Evolutionary conservation across 768 basidiomycete genomes (phyloP), one percentile per base, ranked within the genome.

Genomic region (Saitozyma podzolica): DNA sequence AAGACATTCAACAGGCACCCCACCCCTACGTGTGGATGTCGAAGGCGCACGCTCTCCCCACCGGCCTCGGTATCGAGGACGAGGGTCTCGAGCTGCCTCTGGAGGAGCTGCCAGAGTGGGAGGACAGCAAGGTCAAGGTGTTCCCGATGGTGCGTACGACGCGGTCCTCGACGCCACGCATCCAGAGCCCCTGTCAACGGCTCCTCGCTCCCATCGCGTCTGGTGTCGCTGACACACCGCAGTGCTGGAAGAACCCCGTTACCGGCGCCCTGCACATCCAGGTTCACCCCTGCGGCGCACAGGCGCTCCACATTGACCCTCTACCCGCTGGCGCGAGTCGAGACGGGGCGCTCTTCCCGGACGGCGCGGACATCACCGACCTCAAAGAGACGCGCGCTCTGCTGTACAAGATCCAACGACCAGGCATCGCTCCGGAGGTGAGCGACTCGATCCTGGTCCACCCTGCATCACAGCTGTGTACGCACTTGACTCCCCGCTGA

Each of bases 21-120:
- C 90, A 92, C 62, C 90, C 91, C 0, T 92, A 91, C 76, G 87
- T 92, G 43, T 92, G 91, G 91, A 93, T 94, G 90, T 84, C 88
- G 0, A 85, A 87, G 16, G 86, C 90, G 0, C 85, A 83, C 60
- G 87, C 90, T 0, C 77, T 86, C 70, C 82, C 89, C 0, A 92
- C 90, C 19, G 92, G 91, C 6, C 81, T 95, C 8, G 92, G 91
- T 0, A 88, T 93, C 69, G 89, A 89, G 77, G 82, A 81, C 2
- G 92, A 94, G 54, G 88, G 87, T 0, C 81, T 86, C 42, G 92
- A 95, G 80, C 69, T 89, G 65, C 78, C 85, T 0, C 67, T 85
- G 51, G 79, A 83, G 16, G 86, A 91, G 63, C 84, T 96, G 20
- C 89, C 92, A 0, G 78, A 83, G n/a, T 96, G 91, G 91, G 85